Evolutionary conservation across 2,329 filamentous ascomycete species (phyloP), one percentile per base, ranked within the genome.

Genomic region (Rhynchosporium agropyri): DNA sequence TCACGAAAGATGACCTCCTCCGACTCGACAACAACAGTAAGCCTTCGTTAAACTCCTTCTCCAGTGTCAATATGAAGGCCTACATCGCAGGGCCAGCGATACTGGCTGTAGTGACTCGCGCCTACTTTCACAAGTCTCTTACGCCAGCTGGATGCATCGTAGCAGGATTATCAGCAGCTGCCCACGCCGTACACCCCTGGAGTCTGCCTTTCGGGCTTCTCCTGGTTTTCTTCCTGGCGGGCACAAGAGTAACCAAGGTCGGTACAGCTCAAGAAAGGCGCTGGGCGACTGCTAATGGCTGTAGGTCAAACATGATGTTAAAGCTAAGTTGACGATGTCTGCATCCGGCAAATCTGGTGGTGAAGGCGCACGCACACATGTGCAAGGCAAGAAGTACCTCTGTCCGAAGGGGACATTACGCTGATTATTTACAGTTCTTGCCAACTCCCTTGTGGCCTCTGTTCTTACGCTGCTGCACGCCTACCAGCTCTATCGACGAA

Each of bases 111-210:
- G 79, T 89, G 61, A 84, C 85, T 70, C 84, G 90, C 64, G 89
- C 90, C 40, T 85, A 85, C 77, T 86, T 83, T 53, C 87, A 86
- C 70, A 89, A 90, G 61, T 93, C 89, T 29, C 83, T 99, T 45
- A 98, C 94, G 0, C 85, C 89, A 0, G 78, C 82, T 6, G 94
- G 93, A 65, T 85, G 97, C 69, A 69, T 89, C 43, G 84, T 85
- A 12, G 94, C 94, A 3, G 80, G 82, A 4, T 71, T 89, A 49
- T 96, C 93, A 3, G 93, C 92, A 3, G 76, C 84, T 51, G 85
- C 89, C 10, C 95, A 99, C 76, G 92, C 92, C 15, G 78, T 93
- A n/a, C 93, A 98, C 76, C 94, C 94, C 3, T 97, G 92, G 89
- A 91, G 90, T 64, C 80, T 93, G n/a, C 93, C 92, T n/a, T 96